These are phyloP conservation scores for Tolypocladium pustulatum DNA, from an alignment of 2,329 filamentous ascomycete species.

Conservation along the genomic window DNA sequence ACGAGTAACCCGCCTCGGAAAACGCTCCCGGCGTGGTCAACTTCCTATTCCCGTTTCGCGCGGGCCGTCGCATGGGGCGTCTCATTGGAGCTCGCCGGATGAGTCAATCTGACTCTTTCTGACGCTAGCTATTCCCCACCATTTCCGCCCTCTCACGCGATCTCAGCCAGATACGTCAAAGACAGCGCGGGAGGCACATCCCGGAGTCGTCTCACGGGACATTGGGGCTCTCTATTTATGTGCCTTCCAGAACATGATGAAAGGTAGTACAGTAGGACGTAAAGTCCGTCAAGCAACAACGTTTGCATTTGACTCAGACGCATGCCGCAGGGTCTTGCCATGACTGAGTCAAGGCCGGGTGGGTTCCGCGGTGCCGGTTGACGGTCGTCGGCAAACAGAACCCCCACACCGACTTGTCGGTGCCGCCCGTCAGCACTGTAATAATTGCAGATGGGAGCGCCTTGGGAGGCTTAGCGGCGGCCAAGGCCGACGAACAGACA, in stretches of 20 bases:
- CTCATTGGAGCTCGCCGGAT: not conserved
- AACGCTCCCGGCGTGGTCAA: too few species aligned
- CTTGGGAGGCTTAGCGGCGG: not conserved
- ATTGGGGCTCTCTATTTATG: too few species aligned
- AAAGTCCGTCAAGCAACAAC: too few species aligned
- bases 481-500: not conserved
- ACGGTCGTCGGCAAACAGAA: not conserved
- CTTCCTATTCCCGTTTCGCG: not conserved
- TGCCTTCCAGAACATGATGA: too few species aligned
- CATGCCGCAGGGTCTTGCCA: not conserved
- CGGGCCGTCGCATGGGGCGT: not conserved
- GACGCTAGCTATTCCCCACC: not conserved
- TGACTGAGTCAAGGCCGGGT: not conserved
- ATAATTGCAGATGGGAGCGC: not conserved
- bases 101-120: not conserved
- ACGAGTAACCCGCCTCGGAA: not conserved
- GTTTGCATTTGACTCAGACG: too few species aligned
- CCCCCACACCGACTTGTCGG: not conserved
- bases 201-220: not conserved
- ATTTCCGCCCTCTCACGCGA: not conserved
- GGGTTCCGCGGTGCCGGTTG: not conserved
- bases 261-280: too few species aligned
- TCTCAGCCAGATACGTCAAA: not conserved
- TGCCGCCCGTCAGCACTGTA: not conserved
- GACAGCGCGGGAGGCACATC: not conserved